Percentiles rank a stretch among this genome's conserved stretches.
Evolutionary conservation across 306 rosid genomes (phyloP).

Genomic region (Carpinus viminea): DNA sequence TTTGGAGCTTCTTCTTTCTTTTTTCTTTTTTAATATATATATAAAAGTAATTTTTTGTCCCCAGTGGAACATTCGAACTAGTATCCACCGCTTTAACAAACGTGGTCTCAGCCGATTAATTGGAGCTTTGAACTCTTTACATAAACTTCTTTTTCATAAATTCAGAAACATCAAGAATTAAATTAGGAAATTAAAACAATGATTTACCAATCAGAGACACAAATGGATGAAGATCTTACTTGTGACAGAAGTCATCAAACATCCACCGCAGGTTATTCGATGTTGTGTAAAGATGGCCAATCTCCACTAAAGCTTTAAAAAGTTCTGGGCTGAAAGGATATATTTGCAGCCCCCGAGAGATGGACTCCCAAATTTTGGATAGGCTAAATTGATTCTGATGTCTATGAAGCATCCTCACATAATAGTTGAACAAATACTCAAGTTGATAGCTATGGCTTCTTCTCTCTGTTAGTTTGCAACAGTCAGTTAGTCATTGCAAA

Average conservation of each 20-base stretch:
- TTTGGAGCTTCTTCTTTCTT: neutral
- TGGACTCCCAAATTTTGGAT: conserved; percentile 72
- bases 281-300: conserved; percentile 68
- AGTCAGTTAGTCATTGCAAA: conserved; percentile 29
- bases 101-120: neutral
- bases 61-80: no score
- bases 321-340: conserved; percentile 85
- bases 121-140: neutral
- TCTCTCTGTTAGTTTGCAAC: conserved; percentile 64
- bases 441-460: conserved; percentile 74
- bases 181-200: neutral
- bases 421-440: conserved; percentile 74
- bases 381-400: conserved; percentile 55
- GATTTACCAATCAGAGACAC: neutral
- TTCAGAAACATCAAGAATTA: neutral
- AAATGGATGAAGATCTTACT: conserved; percentile 50
- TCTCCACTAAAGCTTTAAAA: conserved; percentile 58
- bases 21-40: no score
- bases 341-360: conserved; percentile 74
- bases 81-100: no score
- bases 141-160: neutral
- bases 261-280: conserved; percentile 75
- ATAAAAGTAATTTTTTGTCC: no score
- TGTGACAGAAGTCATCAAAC: conserved; percentile 70
- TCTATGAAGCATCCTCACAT: conserved; percentile 73